These are phyloP conservation scores for Tillandsia leiboldiana DNA, from an alignment of 176 grass and related monocot species.

Conservation along the genomic window DNA sequence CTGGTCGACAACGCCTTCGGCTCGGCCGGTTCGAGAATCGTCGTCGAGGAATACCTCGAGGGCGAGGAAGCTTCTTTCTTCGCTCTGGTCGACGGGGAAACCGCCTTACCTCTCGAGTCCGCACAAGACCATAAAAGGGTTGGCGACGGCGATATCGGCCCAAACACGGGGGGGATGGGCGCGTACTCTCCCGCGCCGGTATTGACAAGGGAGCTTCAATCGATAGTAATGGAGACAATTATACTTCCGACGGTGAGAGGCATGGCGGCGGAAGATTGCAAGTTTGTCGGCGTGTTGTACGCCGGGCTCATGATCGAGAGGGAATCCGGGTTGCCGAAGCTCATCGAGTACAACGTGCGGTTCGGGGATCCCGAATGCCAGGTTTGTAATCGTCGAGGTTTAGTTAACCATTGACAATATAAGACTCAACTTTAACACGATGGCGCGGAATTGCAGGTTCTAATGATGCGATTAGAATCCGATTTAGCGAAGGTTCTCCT, in stretches of 20 bases:
- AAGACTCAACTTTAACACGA: not conserved
- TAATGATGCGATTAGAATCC: slow-evolving; percentile 79
- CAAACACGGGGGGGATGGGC: slow-evolving; percentile 91
- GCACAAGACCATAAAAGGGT: slow-evolving; percentile 91
- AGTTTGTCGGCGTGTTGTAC: slow-evolving; percentile 81
- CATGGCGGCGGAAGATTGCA: slow-evolving; percentile 76
- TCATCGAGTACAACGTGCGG: slow-evolving; percentile 84
- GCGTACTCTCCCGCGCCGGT: slow-evolving; percentile 88
- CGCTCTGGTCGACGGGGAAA: slow-evolving; percentile 80
- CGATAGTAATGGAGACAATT: slow-evolving; percentile 65
- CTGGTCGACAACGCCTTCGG: slow-evolving; percentile 69
- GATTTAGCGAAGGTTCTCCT: slow-evolving; percentile 63
- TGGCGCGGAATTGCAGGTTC: slow-evolving; percentile 26
- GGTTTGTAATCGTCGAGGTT: slow-evolving; percentile 36
- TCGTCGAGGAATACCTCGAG: slow-evolving; percentile 85
- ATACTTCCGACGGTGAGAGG: slow-evolving; percentile 79
- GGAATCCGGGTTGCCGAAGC: slow-evolving; percentile 71
- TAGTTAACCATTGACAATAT: not conserved
- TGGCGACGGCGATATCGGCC: slow-evolving; percentile 77
- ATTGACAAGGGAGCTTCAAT: slow-evolving; percentile 58
- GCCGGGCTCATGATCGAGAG: slow-evolving; percentile 94
- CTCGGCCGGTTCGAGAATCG: slow-evolving; percentile 62
- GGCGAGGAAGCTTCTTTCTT: slow-evolving; percentile 98
- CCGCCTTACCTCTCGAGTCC: slow-evolving; percentile 76
- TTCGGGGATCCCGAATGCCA: slow-evolving; percentile 96